Evolutionary conservation across 805 yeast genomes (phyloP).

Genomic region (Candida alai): DNA sequence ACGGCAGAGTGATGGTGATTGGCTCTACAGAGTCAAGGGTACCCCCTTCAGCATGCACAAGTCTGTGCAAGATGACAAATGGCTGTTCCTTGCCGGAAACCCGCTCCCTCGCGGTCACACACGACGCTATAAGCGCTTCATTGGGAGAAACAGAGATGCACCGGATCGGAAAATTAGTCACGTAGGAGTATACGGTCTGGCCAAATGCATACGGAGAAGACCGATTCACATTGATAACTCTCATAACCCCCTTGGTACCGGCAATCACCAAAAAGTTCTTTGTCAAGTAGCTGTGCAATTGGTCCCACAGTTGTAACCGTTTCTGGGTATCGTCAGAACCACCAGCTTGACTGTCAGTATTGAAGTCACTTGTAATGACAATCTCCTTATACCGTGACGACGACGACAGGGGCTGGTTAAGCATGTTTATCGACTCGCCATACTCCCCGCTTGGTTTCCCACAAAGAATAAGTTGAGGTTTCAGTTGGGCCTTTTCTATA

Average conservation of each 20-base stretch:
- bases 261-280: conserved; percentile 60
- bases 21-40: conserved; percentile 43
- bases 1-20: conserved; percentile 75
- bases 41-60: conserved; percentile 12
- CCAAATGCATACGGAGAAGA: conserved; percentile 42
- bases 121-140: conserved; percentile 68
- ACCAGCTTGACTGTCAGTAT: conserved; percentile 5
- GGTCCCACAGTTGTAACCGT: conserved; percentile 52
- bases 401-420: conserved; percentile 18
- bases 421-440: conserved; percentile 46
- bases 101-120: conserved; percentile 77
- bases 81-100: conserved; percentile 71
- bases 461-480: conserved; percentile 58
- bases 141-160: conserved; percentile 69
- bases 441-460: conserved; percentile 70
- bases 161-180: conserved; percentile 70
- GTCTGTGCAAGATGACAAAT: conserved; percentile 57
- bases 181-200: conserved; percentile 60
- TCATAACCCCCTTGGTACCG: conserved; percentile 67
- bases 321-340: conserved; percentile 24
- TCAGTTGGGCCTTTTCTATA: conserved; percentile 17
- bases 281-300: conserved; percentile 55
- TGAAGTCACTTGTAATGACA: conserved; percentile 28
- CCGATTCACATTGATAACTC: conserved; percentile 53
- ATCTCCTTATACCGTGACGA: no score